Percentiles rank a stretch among this genome's conserved stretches.
Conservation (phyloP, 1,284 basidiomycete genomes). For the Ceratobasidium sp. region DNA sequence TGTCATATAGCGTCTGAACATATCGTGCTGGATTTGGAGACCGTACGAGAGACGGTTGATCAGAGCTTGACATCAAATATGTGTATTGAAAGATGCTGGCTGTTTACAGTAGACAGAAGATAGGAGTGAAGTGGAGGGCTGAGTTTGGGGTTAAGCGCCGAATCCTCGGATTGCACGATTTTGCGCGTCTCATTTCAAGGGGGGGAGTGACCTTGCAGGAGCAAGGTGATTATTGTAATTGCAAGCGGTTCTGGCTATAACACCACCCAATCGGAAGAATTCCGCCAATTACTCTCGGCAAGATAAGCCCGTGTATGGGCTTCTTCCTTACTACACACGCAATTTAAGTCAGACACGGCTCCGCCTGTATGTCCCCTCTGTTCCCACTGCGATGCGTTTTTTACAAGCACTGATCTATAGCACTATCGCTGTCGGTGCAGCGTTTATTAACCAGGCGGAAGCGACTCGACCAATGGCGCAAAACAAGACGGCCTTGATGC, state of each 20-base stretch:
- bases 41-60: neutral
- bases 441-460: neutral
- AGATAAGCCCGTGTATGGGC: conserved; percentile 25
- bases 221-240: neutral
- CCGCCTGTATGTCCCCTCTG: conserved; percentile 13
- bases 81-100: neutral
- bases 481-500: conserved; percentile 61
- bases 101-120: too few relatives aligned
- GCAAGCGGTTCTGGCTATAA: neutral
- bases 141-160: too few relatives aligned
- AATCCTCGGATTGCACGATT: too few relatives aligned
- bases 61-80: neutral
- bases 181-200: too few relatives aligned
- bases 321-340: conserved; percentile 32
- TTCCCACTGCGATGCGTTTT: conserved; percentile 23
- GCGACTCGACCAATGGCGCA: conserved; percentile 23
- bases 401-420: conserved; percentile 3
- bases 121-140: too few relatives aligned
- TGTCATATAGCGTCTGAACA: conserved; percentile 40
- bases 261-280: neutral
- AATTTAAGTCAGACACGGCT: neutral
- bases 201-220: too few relatives aligned
- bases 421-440: neutral
- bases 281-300: conserved; percentile 8
- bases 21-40: conserved; percentile 37